These are phyloP conservation scores for Nakazawaea wickerhamii DNA, from an alignment of 805 yeast genomes.

Conservation along the genomic window DNA sequence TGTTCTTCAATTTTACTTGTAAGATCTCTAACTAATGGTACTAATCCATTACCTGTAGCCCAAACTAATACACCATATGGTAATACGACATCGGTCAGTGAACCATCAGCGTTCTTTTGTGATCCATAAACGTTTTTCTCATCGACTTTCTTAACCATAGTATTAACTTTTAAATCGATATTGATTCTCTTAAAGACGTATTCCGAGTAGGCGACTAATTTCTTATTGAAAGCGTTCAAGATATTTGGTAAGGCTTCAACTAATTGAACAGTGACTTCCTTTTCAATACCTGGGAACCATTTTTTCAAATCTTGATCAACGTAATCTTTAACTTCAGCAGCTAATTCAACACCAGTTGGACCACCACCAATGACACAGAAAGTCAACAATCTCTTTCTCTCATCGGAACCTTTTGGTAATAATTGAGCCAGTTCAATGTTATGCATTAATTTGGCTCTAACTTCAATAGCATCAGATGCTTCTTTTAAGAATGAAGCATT, in stretches of 20 bases:
- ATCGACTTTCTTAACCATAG: slow-evolving; percentile 86
- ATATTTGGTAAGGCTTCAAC: slow-evolving; percentile 92
- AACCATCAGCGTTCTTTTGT: slow-evolving; percentile 62
- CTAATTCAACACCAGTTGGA: slow-evolving; percentile 97
- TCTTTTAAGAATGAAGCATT: slow-evolving; percentile 87
- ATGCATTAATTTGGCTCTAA: slow-evolving; percentile 79
- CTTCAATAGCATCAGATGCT: slow-evolving; percentile 79
- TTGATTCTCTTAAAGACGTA: slow-evolving; percentile 62
- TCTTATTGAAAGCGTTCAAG: slow-evolving; percentile 65
- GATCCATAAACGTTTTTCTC: slow-evolving; percentile 65
- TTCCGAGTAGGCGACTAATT: slow-evolving; percentile 73
- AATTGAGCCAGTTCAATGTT: slow-evolving; percentile 84
- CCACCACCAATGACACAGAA: slow-evolving; percentile 98
- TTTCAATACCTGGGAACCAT: slow-evolving; percentile 84
- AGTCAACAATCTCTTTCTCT: slow-evolving; percentile 78
- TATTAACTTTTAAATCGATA: slow-evolving; percentile 73
- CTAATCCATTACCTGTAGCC: slow-evolving; percentile 96
- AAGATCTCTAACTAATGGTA: slow-evolving; percentile 65
- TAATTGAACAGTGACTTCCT: slow-evolving; percentile 77
- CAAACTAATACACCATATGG: slow-evolving; percentile 93
- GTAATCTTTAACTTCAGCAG: slow-evolving; percentile 94
- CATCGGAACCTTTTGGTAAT: slow-evolving; percentile 64
- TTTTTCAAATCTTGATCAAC: slow-evolving; percentile 83
- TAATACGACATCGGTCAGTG: slow-evolving; percentile 48
- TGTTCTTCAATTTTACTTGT: slow-evolving; percentile 68